Conservation (phyloP, 306 rosid genomes). For the Rubus parviflorus region DNA sequence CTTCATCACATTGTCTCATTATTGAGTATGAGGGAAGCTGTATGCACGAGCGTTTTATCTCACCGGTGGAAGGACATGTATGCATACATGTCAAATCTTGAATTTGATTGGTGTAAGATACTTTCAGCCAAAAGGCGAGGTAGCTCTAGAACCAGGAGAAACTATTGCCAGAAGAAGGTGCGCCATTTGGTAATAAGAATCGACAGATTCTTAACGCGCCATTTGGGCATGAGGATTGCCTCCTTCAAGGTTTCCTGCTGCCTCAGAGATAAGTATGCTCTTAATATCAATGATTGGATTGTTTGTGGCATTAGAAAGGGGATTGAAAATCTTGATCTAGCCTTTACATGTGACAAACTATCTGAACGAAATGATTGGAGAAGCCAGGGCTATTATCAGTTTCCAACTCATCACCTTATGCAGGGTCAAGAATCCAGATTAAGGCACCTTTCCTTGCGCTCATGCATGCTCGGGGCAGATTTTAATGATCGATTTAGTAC, state of each 20-base stretch:
- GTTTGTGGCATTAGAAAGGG: neutral
- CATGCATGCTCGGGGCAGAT: slow-evolving; percentile 5
- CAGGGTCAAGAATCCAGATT: neutral
- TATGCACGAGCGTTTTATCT: slow-evolving; percentile 2
- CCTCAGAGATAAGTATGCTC: neutral
- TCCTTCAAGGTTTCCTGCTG: slow-evolving; percentile 20
- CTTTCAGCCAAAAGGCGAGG: neutral
- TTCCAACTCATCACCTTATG: neutral
- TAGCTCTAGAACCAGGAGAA: neutral
- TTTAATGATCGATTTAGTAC: slow-evolving; percentile 14
- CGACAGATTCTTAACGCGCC: neutral
- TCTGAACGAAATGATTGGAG: neutral
- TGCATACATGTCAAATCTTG: slow-evolving; percentile 2
- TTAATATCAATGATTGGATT: neutral
- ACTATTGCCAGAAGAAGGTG: neutral
- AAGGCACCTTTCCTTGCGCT: neutral
- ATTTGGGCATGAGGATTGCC: neutral
- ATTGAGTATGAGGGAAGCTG: slow-evolving; percentile 15
- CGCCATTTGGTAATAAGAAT: neutral
- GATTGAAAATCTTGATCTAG: slow-evolving; percentile 10
- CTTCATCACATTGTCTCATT: slow-evolving; percentile 14
- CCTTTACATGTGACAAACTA: neutral
- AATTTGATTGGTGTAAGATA: slow-evolving; percentile 10
- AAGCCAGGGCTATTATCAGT: neutral
- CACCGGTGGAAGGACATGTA: slow-evolving; percentile 8